Base-by-base conservation (phyloP, 208 protist species). In the Angomonas deanei region DNA sequence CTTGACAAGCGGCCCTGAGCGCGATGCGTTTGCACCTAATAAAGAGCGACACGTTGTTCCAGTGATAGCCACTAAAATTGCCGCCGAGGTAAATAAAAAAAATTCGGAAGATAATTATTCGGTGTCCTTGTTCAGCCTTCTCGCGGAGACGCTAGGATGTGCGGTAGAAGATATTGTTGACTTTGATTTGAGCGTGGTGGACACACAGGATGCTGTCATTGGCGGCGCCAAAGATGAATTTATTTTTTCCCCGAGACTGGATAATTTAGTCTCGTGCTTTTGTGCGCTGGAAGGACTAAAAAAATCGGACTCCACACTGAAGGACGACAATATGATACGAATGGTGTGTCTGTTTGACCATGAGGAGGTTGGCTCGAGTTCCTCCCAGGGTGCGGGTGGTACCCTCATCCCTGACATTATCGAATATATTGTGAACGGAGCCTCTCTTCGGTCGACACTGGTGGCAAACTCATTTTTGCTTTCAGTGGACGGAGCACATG, bases 401-500 rank as follows among this genome's bases (percentile, higher is more conserved):
- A 76, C 77, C 0, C 60, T 96, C 13, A 72, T 96, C 11, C 71
- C 78, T 27, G 88, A 96, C 54, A 63, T 93, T 52, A 86, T 96
- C 54, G 80, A 92, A 57, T 78, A 83, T 61, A 31, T 96, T 47
- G 30, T 84, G 30, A 64, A 42, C 24, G 56, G 47, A 34, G 55
- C 64, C 52, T 53, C 67, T 1, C 60, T 87, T 26, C 78, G 81
- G 26, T 57, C 79, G 5, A 84, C 76, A 3, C 68, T 96, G 1
- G 77, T 97, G 0, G 79, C 89, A 32, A 93, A 94, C 31, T 97
- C 89, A 17, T 96, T 98, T 67, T 42, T 98, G 21, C 74, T 99
- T 6, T 98, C 92, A 13, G 93, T 97, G 1, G 98, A 99, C 74
- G 97, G 97, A 61, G 97, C 96, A 26, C 98, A 99, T 71, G 97